Percentiles rank a stretch among this genome's conserved stretches.
Evolutionary conservation across 768 basidiomycete genomes (phyloP).

Genomic region (Suillus occidentalis): DNA sequence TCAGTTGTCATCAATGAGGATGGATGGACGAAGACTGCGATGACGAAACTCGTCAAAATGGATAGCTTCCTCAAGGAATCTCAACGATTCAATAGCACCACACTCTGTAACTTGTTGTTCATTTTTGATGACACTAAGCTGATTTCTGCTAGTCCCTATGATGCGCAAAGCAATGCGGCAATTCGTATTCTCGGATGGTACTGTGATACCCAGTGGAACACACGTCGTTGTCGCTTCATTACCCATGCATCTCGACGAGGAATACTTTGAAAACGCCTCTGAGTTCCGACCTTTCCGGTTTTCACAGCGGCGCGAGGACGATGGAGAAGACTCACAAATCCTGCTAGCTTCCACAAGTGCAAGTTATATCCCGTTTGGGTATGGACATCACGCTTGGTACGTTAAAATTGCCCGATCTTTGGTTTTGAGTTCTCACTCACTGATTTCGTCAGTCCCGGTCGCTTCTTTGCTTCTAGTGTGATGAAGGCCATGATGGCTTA

Average conservation of each 20-base stretch:
- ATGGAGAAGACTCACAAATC: conserved; percentile 25
- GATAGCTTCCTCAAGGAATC: conserved; percentile 48
- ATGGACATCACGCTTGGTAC: conserved; percentile 36
- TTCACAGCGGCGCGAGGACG: conserved; percentile 23
- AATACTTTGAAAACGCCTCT: conserved; percentile 42
- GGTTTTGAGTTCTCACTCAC: conserved; percentile 9
- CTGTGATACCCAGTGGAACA: conserved; percentile 39
- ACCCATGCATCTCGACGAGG: conserved; percentile 40
- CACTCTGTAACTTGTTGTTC: conserved; percentile 27
- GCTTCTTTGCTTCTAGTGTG: conserved; percentile 41
- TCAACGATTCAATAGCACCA: conserved; percentile 35
- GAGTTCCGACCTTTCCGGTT: conserved; percentile 45
- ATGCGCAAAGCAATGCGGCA: conserved; percentile 35
- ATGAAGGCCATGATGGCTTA: conserved; percentile 43
- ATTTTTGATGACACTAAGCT: conserved; percentile 1
- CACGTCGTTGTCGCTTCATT: conserved; percentile 32
- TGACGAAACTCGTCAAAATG: conserved; percentile 36
- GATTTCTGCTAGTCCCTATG: conserved; percentile 27
- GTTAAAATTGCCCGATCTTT: conserved; percentile 11
- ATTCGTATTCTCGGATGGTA: conserved; percentile 35
- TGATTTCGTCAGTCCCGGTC: conserved; percentile 35
- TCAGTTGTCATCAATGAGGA: conserved; percentile 29
- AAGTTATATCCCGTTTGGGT: conserved; percentile 37
- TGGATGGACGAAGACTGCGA: conserved; percentile 34
- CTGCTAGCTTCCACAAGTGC: conserved; percentile 31